Evolutionary conservation across 1,139 yeast genomes (phyloP), one percentile per base, ranked within the genome.

Genomic region (Blastobotrys raffinosifermentans): DNA sequence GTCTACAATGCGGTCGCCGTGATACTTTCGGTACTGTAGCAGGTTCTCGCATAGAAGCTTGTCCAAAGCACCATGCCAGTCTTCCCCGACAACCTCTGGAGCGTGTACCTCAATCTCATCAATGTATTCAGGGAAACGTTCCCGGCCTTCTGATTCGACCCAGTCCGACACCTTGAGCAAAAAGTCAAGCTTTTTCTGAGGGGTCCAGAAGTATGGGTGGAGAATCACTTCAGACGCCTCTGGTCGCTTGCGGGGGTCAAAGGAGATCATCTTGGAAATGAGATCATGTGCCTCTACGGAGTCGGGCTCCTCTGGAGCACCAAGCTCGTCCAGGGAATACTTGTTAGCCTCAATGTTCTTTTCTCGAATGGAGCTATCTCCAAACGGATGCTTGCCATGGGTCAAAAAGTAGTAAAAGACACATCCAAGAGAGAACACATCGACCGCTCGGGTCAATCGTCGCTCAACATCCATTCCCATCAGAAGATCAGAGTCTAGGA

Each of bases 341-440:
- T 72, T 71, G 14, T 82, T 84, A 49, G 77, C 82, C 43, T 87
- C 78, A 26, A 91, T 89, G 54, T 91, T 87, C 13, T 83, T 93
- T 55, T 91, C 97, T 35, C 98, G 70, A 51, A 81, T 61, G 50
- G 85, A 87, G 38, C 86, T 68, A 52, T 84, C 94, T 9, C 98
- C 98, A 65, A 85, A 91, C 2, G 98, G 98, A 65, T 91, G 98
- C n/a, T 63, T 59, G 0, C 99, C 98, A 10, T 75, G 75, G 0
- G 95, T 74, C 31, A 93, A 62, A 27, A 89, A 82, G 55, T 87
- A 93, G 57, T 74, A 89, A 55, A 85, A 93, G 0, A 91, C 93
- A 63, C 98, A 93, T 0, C 98, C 99, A 46, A 89, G 66, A 0
- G 97, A 84, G 55, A 93, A 91, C 4, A 91, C 83, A 60, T 91